Evolutionary conservation across 371 early-diverging fungal genomes (phyloP).

Genomic region (Circinella umbellata): DNA sequence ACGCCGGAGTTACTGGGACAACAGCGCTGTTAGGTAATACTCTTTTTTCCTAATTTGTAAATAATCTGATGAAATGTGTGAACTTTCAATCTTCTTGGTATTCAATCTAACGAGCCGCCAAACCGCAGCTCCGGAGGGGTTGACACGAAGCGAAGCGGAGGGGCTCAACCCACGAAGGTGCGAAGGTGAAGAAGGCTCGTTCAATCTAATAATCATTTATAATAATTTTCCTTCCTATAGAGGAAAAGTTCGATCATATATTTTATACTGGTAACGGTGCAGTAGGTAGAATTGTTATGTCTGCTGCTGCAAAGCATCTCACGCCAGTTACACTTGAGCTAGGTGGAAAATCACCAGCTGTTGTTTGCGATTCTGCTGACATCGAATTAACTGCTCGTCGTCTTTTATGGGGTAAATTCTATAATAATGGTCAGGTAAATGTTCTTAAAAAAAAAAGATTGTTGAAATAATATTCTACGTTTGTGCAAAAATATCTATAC

Average conservation of each 20-base stretch:
- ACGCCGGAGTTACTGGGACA: constrained; percentile 79
- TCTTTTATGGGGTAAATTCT: constrained; percentile 80
- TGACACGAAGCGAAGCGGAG: too few species aligned
- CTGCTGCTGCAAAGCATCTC: constrained; percentile 79
- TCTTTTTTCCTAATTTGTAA: not conserved
- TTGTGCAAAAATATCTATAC: not conserved
- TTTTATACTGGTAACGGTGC: constrained; percentile 89
- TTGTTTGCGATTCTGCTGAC: constrained; percentile 74
- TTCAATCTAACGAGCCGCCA: not conserved
- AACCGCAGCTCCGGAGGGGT: too few species aligned
- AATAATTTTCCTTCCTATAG: constrained; percentile 13
- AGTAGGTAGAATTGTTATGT: constrained; percentile 82
- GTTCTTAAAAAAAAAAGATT: too few species aligned
- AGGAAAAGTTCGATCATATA: constrained; percentile 83
- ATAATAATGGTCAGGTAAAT: constrained; percentile 84
- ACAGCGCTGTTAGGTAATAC: constrained; percentile 64
- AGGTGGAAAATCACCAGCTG: constrained; percentile 86
- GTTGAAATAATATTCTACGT: too few species aligned
- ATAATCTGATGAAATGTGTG: constrained; percentile 21
- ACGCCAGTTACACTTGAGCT: constrained; percentile 87
- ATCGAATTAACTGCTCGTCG: constrained; percentile 70
- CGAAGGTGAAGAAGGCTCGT: too few species aligned
- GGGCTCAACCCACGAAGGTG: too few species aligned
- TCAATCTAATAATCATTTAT: not conserved
- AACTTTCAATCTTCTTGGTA: not conserved